Evolutionary conservation across 768 basidiomycete species (phyloP), one percentile per base, ranked within the genome.

Genomic region (Neoboletus brunneissimus): DNA sequence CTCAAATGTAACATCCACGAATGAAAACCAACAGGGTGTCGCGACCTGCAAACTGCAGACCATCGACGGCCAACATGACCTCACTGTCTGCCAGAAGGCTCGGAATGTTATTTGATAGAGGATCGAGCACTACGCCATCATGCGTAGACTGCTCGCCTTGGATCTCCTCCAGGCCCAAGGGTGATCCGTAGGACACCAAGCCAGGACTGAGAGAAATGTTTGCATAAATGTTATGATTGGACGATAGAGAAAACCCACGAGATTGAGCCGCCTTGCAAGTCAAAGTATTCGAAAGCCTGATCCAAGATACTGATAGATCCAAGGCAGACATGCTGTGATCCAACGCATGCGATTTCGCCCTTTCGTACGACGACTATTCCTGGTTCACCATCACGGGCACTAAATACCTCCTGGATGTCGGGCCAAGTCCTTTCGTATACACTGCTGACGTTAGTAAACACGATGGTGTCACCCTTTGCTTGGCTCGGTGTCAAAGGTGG

Each of bases 61-160:
- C 91, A 65, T 94, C 91, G 5, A 80, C 80, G 10, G 88, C 92
- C 34, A 77, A 77, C 23, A 81, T 72, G n/a, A 81, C 67, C n/a
- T 71, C 69, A 5, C 69, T 68, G 0, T 71, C 75, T 4, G 63
- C 70, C 15, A 75, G 54, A 35, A 81, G 58, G 3, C 54, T 55
- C 10, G 80, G 80, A 13, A 76, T 65, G 11, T 51, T 34, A 40
- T 55, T 60, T 55, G 68, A 44, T 59, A 74, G 53, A 45, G 78
- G 75, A 61, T 81, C 83, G 29, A 75, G 15, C 78, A 81, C 79
- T 43, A 75, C 72, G 1, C 86, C 86, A 53, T 87, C 86, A 16
- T 77, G 77, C 7, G 87, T 87, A 23, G 78, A 76, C 18, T 65
- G 46, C 64, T 87, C 85, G 20, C 68, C 72, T 10, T 71, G 64